These are phyloP conservation scores for Fusarium piperis DNA, from an alignment of 2,329 filamentous ascomycete species.

Conservation along the genomic window DNA sequence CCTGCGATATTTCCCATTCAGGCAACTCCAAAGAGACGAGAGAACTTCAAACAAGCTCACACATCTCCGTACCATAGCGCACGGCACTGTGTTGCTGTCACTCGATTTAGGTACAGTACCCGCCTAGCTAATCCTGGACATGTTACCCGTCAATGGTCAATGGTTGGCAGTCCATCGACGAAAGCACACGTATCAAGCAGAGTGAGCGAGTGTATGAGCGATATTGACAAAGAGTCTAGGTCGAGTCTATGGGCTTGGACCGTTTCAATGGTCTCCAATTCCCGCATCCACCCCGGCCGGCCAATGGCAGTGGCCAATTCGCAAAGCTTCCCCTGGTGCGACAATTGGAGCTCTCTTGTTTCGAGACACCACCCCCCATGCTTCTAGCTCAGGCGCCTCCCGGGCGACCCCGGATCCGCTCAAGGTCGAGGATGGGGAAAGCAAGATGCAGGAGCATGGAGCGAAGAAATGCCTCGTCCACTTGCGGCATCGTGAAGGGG, in stretches of 20 bases:
- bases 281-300: slow-evolving; percentile 26
- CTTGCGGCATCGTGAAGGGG: slow-evolving; percentile 26
- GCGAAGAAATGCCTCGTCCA: slow-evolving; percentile 45
- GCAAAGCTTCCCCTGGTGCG: not conserved
- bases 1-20: slow-evolving; percentile 16
- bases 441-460: slow-evolving; percentile 26
- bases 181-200: slow-evolving; percentile 1
- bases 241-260: slow-evolving; percentile 28
- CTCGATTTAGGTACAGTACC: slow-evolving; percentile 1
- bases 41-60: slow-evolving; percentile 30
- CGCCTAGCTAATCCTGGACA: not conserved
- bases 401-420: slow-evolving; percentile 45
- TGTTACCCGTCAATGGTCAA: slow-evolving; percentile 18
- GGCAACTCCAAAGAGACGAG: slow-evolving; percentile 2
- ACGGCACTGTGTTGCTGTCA: slow-evolving; percentile 10
- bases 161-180: not conserved
- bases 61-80: slow-evolving; percentile 18
- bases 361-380: slow-evolving; percentile 15
- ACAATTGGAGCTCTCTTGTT: slow-evolving; percentile 10
- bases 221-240: slow-evolving; percentile 29
- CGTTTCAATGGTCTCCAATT: slow-evolving; percentile 36
- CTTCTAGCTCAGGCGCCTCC: slow-evolving; percentile 39
- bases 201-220: slow-evolving; percentile 14
- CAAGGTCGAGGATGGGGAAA: slow-evolving; percentile 39
- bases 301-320: slow-evolving; percentile 35